Evolutionary conservation across 2,329 filamentous ascomycete species (phyloP).

Genomic region (Talaromyces marneffei): DNA sequence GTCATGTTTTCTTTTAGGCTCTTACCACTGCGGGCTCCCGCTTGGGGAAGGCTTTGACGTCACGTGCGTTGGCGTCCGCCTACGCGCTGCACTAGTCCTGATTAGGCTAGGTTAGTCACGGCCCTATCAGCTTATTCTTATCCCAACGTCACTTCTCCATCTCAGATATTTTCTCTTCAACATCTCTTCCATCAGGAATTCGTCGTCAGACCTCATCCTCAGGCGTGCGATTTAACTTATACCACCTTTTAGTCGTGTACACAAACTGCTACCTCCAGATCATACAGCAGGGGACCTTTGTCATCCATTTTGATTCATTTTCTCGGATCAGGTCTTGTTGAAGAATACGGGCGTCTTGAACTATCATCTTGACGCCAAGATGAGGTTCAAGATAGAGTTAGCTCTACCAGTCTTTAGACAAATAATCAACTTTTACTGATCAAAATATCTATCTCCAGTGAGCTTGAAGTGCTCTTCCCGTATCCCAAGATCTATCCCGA

Average conservation of each 20-base stretch:
- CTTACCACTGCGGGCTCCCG: constrained; percentile 15
- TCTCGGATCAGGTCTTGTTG: neutral
- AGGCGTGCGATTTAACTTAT: neutral
- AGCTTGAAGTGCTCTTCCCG: constrained; percentile 66
- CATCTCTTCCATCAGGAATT: neutral
- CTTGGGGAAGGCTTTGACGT: constrained; percentile 13
- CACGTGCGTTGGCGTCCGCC: constrained; percentile 31
- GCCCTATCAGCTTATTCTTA: neutral
- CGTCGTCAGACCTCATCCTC: neutral
- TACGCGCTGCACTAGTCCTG: constrained; percentile 3
- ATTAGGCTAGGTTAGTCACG: constrained; percentile 3
- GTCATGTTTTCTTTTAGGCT: neutral
- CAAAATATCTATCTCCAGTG: constrained; percentile 37
- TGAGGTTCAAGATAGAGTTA: constrained; percentile 76
- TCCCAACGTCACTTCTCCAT: neutral
- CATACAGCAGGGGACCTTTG: neutral
- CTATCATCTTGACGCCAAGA: constrained; percentile 27
- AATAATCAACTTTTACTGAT: constrained; percentile 7
- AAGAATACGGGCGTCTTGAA: constrained; percentile 6
- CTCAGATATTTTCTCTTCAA: neutral
- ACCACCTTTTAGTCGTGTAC: neutral
- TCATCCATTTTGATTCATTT: neutral
- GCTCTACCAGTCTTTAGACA: constrained; percentile 18
- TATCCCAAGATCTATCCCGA: constrained; percentile 70
- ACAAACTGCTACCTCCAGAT: neutral